A percentile compares a stretch with the other conserved stretches of the same genome.
These are phyloP conservation scores for Gaertneriomyces semiglobifer DNA, from an alignment of 192 early-diverging fungal genomes.

Conservation along the genomic window DNA sequence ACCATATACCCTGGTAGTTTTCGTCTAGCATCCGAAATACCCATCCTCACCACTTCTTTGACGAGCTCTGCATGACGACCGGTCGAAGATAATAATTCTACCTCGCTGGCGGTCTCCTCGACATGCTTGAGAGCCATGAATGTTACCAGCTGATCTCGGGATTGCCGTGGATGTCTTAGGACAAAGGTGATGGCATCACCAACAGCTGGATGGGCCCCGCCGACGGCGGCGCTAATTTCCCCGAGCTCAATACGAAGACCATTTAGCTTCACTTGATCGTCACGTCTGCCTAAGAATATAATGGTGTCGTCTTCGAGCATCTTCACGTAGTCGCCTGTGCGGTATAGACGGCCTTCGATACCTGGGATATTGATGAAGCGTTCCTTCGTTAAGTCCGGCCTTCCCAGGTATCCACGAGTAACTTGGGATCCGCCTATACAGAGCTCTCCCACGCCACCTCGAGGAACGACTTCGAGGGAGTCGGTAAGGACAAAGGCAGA, in stretches of 20 bases:
- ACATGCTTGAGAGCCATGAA: conserved; percentile 3
- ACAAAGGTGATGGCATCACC: conserved; percentile 13
- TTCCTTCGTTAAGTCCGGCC: conserved; percentile 9
- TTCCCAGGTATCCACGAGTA: conserved; percentile 12
- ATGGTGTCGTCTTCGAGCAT: conserved; percentile 24
- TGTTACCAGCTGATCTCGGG: conserved; percentile 19
- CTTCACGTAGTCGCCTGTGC: conserved; percentile 2
- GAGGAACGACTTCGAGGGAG: conserved; percentile 24
- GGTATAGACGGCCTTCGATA: neutral
- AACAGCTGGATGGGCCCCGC: neutral
- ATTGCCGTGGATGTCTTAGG: conserved; percentile 8
- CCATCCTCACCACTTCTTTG: neutral
- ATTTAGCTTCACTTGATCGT: conserved; percentile 43
- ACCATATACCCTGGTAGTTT: conserved; percentile 19
- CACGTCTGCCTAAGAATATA: conserved; percentile 34
- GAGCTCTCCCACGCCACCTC: conserved; percentile 42
- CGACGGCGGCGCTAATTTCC: conserved; percentile 29
- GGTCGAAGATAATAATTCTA: neutral
- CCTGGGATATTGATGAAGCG: conserved; percentile 6
- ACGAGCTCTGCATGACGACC: neutral
- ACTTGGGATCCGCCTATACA: conserved; percentile 42
- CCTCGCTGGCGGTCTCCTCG: neutral
- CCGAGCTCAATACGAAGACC: conserved; percentile 43
- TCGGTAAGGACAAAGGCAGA: conserved; percentile 18
- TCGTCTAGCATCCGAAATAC: neutral